Percentiles rank a stretch among this genome's conserved stretches.
These are phyloP conservation scores for Penicillium robsamsonii DNA, from an alignment of 495 filamentous ascomycete genomes.

Conservation along the genomic window DNA sequence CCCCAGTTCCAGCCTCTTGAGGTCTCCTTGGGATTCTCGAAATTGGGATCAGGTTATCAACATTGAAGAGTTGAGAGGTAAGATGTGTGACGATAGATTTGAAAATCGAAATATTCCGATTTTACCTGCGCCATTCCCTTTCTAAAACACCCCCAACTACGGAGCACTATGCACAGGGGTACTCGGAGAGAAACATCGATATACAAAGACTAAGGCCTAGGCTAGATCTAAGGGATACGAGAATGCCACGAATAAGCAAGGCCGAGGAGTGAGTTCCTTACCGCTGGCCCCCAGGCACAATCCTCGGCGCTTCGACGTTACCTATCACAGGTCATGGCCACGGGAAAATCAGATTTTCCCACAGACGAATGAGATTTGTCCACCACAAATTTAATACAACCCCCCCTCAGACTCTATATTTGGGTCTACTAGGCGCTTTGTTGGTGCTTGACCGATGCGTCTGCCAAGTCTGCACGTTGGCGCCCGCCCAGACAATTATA, in stretches of 20 bases:
- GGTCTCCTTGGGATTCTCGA: too few relatives aligned
- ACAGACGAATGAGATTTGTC: conserved; percentile 8
- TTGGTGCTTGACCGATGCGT: conserved; percentile 2
- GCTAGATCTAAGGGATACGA: background rate
- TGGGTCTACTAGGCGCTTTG: conserved; percentile 7
- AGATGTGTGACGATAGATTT: background rate
- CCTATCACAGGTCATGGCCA: conserved; percentile 21
- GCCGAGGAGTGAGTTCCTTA: conserved; percentile 4
- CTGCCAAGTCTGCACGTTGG: conserved; percentile 29
- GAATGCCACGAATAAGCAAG: background rate
- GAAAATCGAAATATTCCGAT: background rate
- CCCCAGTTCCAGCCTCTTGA: background rate
- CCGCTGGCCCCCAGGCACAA: conserved; percentile 16
- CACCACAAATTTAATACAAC: background rate
- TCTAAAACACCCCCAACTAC: too few relatives aligned
- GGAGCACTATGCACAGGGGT: background rate
- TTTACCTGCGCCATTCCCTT: background rate
- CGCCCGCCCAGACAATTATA: conserved; percentile 17
- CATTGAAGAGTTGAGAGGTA: background rate
- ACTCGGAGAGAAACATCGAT: background rate
- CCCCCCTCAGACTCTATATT: conserved; percentile 12
- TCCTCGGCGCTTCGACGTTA: conserved; percentile 22
- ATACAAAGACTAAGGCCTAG: background rate
- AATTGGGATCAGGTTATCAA: background rate
- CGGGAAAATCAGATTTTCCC: background rate